Evolutionary conservation across 1,284 basidiomycete species (phyloP), one percentile per base, ranked within the genome.

Genomic region (Garcileccinum viscosum): DNA sequence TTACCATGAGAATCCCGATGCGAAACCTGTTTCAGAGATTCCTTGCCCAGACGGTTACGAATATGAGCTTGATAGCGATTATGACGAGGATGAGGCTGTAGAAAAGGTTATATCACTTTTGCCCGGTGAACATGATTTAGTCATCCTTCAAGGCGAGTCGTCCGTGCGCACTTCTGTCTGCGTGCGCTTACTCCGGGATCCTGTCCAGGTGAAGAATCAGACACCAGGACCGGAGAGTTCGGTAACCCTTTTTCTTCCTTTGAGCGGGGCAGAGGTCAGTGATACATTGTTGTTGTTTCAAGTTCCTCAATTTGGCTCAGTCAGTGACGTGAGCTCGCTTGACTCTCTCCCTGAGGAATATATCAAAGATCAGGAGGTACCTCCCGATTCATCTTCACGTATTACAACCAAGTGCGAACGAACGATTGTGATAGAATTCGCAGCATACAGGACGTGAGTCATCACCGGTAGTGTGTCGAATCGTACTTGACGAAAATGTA

Each of bases 391-490:
- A n/a, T 38, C 6, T n/a, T n/a, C 44, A 4, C n/a, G 4, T 8
- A 33, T 47, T 11, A 22, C 64, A 37, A 5, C 59, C 30, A 35
- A 63, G 33, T 11, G 5, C 7, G 62, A 74, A 32, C 73, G 24
- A 67, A 59, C 66, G 0, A 1, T 76, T 58, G 30, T 60, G 32
- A 30, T 76, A 27, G 64, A 62, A 60, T 77, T 76, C 11, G 74
- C 70, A 15, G 77, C 78, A 6, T 73, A 80, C 9, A 78, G 63
- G 60, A 80, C 78, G 77, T 78, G 42, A 63, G 77, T 73, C 4
- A 62, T 47, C 38, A 22, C 50, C 32, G n/a, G 56, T 15, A 38
- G 14, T 9, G 15, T 58, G 8, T 24, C 24, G 33, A 17, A 37
- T 58, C 14, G 17, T 37, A 8, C 30, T 44, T 66, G 22, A 65